phyloP scores from a whole-genome alignment of 2,329 filamentous ascomycete species.

The Alternaria gaisen region DNA sequence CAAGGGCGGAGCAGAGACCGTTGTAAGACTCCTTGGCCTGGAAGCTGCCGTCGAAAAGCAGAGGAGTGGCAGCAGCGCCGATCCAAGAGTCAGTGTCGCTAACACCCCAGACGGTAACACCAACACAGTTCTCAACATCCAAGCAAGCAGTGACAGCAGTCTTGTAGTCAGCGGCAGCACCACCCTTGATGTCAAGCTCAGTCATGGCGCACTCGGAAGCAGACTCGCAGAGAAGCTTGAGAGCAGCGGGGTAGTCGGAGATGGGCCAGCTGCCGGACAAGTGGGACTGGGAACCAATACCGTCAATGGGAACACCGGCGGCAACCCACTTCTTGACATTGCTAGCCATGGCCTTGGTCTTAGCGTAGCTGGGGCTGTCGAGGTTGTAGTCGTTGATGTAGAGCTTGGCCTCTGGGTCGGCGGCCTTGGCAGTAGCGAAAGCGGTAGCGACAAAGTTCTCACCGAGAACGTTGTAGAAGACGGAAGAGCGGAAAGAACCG shows the following conservation, averaged over 20 bases:
- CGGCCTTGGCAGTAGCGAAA: constrained; percentile 72
- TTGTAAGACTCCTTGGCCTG: constrained; percentile 55
- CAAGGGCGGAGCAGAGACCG: constrained; percentile 29
- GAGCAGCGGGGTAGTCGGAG: constrained; percentile 57
- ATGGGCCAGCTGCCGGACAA: constrained; percentile 57
- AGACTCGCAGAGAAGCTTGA: constrained; percentile 62
- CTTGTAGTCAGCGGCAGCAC: constrained; percentile 66
- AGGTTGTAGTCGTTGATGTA: constrained; percentile 79
- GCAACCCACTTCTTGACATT: constrained; percentile 71
- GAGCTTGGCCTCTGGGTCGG: constrained; percentile 72
- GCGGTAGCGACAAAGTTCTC: constrained; percentile 75
- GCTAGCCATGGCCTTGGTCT: constrained; percentile 64
- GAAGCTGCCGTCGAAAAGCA: constrained; percentile 55
- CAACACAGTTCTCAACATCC: constrained; percentile 66
- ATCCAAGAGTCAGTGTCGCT: constrained; percentile 56
- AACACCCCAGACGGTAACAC: constrained; percentile 70
- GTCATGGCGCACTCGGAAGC: constrained; percentile 70
- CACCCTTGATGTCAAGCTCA: constrained; percentile 72
- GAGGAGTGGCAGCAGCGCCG: constrained; percentile 45
- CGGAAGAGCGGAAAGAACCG: constrained; percentile 65
- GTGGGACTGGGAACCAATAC: constrained; percentile 69
- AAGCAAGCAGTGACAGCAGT: constrained; percentile 65
- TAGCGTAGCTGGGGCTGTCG: constrained; percentile 66
- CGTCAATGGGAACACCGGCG: constrained; percentile 70
- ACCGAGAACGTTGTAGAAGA: constrained; percentile 74